Percentiles rank a stretch among this genome's conserved stretches.
These are phyloP conservation scores for Geoglossum cookeanum DNA, from an alignment of 2,329 filamentous ascomycete genomes.

Conservation along the genomic window DNA sequence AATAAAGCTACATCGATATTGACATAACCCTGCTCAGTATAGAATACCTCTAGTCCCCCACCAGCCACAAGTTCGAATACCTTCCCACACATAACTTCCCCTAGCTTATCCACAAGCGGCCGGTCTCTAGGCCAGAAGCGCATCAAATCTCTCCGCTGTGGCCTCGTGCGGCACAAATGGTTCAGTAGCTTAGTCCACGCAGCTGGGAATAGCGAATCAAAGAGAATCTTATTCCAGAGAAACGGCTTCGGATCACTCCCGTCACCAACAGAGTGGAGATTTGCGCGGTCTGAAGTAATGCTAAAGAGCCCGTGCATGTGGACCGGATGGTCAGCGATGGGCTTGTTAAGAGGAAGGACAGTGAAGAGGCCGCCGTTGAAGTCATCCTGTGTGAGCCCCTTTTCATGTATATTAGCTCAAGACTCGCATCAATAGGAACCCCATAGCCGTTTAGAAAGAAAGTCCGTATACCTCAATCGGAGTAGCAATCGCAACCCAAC, in stretches of 20 bases:
- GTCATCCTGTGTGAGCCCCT: neutral
- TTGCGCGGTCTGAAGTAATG: constrained; percentile 17
- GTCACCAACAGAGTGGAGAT: constrained; percentile 10
- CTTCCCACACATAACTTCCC: too few species aligned
- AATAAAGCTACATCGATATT: too few species aligned
- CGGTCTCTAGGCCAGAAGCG: neutral
- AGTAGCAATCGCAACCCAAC: constrained; percentile 19
- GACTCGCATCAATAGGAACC: too few species aligned
- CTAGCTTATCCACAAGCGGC: too few species aligned
- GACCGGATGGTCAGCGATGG: constrained; percentile 15
- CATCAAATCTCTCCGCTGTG: neutral
- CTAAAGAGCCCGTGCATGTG: constrained; percentile 19
- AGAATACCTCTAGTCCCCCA: too few species aligned
- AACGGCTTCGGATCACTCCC: neutral
- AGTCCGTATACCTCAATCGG: constrained; percentile 10
- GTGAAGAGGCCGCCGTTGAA: constrained; percentile 16
- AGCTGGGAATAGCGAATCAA: neutral
- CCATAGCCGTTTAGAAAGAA: neutral
- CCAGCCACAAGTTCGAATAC: too few species aligned
- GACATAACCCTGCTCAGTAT: too few species aligned
- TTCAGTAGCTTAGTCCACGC: neutral
- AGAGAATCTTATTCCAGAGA: neutral
- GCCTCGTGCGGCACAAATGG: neutral
- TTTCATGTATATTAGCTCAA: neutral
- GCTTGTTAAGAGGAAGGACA: constrained; percentile 17